Percentiles rank a stretch among this genome's conserved stretches.
Evolutionary conservation across 305 asterid species (phyloP).

Genomic region (Ilex paraguariensis): DNA sequence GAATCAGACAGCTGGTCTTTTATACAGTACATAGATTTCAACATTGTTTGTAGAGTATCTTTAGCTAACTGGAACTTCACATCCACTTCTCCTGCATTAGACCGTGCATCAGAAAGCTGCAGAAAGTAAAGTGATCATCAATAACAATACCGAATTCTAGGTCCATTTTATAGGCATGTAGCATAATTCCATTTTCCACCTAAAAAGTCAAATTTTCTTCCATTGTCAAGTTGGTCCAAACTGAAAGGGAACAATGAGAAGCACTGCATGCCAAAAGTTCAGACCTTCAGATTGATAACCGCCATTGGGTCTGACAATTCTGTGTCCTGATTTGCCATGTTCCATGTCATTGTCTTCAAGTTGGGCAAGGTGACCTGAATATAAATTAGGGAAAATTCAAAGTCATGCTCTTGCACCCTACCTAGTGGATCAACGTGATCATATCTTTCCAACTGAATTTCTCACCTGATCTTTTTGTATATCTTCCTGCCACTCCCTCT

Average conservation of each 20-base stretch:
- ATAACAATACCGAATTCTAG: background rate
- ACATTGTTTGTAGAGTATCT: conserved; percentile 53
- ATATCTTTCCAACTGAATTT: background rate
- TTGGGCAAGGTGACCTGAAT: conserved; percentile 38
- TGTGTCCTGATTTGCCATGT: conserved; percentile 27
- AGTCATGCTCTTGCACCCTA: background rate
- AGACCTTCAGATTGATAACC: conserved; percentile 42
- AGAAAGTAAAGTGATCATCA: conserved; percentile 1
- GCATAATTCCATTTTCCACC: no score
- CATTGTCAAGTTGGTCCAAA: background rate
- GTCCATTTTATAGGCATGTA: no score
- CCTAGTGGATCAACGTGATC: background rate
- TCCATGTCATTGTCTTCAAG: conserved; percentile 40
- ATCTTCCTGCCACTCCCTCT: conserved; percentile 76
- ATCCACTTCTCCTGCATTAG: conserved; percentile 26
- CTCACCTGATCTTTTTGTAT: conserved; percentile 49
- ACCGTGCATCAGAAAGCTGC: conserved; percentile 43
- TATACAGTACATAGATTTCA: conserved; percentile 53
- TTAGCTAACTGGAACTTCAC: conserved; percentile 45
- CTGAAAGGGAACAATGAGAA: conserved; percentile 2
- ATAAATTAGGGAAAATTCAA: background rate
- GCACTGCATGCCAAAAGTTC: background rate
- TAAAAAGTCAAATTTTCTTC: background rate
- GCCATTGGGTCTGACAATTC: conserved; percentile 35
- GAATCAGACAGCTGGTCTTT: conserved; percentile 35